Evolutionary conservation across 2,329 filamentous ascomycete genomes (phyloP), one percentile per base, ranked within the genome.

Genomic region (Botryotinia narcissicola): DNA sequence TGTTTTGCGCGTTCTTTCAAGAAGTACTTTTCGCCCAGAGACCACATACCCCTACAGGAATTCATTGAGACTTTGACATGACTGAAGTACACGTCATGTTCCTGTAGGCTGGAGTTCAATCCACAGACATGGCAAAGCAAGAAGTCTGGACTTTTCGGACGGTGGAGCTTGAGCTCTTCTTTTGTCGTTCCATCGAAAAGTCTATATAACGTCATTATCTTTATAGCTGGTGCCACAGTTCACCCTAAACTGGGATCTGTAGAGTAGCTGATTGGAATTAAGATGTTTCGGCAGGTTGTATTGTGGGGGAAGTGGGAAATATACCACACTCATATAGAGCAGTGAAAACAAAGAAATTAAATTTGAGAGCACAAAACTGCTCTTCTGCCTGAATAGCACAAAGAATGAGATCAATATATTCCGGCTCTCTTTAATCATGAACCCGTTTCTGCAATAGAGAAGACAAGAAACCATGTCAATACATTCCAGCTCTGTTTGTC

Each of bases 11-110:
- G n/a, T 4, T 64, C 62, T 32, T 64, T 64, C 40, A 64, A 25
- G 8, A 64, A 46, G 62, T 64, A 64, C n/a, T 64, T 64, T 18
- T 46, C 40, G 6, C 62, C 62, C 14, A 64, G 2, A 42, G 62
- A 42, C 62, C 62, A 64, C 40, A 64, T 64, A 46, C 40, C 62
- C 42, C 62, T 64, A 32, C 0, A n/a, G 18, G n/a, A 12, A 14
- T 64, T 46, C 62, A 64, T 64, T 46, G 62, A 42, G 40, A 64
- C 62, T 20, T 64, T 64, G 16, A 64, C 62, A 46, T 64, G 62
- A 64, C 62, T 64, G 14, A 64, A 20, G 14, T 64, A 64, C 20
- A 0, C 4, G 4, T 64, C 1, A 46, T 64, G 62, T 40, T 64
- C 62, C 22, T 46, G 25, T 6, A 22, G 6, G 9, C 42, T 46